phyloP scores from a whole-genome alignment of 2,329 filamentous ascomycete species.

The Alternaria burnsii region DNA sequence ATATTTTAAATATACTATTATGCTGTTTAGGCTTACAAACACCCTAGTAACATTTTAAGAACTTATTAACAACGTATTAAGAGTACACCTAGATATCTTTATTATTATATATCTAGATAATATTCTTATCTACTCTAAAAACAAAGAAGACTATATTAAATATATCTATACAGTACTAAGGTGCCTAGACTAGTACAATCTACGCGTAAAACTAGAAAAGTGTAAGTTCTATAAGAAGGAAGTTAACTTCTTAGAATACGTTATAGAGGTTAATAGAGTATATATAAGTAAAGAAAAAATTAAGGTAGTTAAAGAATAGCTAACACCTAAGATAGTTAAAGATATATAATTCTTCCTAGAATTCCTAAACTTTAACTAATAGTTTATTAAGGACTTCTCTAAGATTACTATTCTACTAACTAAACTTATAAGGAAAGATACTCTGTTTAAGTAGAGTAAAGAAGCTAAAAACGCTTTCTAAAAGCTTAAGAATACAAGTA shows the following conservation, averaged over 20 bases:
- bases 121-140: background rate
- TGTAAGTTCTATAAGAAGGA: no score
- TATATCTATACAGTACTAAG: no score
- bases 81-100: slow-evolving; percentile 1
- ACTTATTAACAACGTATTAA: slow-evolving; percentile 15
- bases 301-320: no score
- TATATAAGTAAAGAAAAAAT: no score
- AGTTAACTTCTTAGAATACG: no score
- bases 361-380: slow-evolving; percentile 46
- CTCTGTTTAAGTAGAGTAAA: background rate
- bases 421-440: slow-evolving; percentile 1
- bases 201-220: no score
- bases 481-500: slow-evolving; percentile 24
- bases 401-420: slow-evolving; percentile 8
- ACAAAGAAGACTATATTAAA: no score
- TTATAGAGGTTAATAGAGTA: no score
- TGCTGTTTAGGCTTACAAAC: slow-evolving; percentile 14
- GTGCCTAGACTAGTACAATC: no score
- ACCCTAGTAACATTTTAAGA: slow-evolving; percentile 9
- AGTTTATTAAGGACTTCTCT: slow-evolving; percentile 34
- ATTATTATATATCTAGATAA: background rate
- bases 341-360: slow-evolving; percentile 38
- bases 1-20: slow-evolving; percentile 17
- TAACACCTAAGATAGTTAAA: slow-evolving; percentile 21
- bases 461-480: slow-evolving; percentile 14